Percentiles rank a stretch among this genome's conserved stretches.
Conservation (phyloP, 345 rosid genomes). For the Syzygium aromaticum region DNA sequence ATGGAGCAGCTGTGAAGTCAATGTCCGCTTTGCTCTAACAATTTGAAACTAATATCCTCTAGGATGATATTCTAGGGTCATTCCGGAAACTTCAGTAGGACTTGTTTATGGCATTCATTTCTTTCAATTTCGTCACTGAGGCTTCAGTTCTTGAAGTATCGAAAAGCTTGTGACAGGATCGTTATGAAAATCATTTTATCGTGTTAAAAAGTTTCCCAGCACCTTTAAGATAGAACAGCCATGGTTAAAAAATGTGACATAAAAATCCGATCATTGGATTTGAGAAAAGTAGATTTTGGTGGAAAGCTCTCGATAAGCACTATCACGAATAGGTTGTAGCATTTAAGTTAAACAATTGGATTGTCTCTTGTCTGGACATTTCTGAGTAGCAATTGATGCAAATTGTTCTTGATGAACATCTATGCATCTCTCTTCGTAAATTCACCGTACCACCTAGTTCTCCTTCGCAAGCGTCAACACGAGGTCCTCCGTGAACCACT, state of each 20-base stretch:
- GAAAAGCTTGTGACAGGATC: background rate
- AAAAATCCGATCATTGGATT: background rate
- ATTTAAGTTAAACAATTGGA: background rate
- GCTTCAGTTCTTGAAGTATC: background rate
- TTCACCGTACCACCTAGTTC: background rate
- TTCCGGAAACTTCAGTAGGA: background rate
- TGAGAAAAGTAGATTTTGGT: background rate
- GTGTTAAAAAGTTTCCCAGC: background rate
- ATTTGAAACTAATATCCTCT: background rate
- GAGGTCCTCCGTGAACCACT: background rate
- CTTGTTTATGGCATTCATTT: background rate
- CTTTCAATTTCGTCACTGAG: background rate
- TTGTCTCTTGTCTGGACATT: background rate
- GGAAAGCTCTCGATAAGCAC: background rate
- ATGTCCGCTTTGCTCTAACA: background rate
- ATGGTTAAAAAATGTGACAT: background rate
- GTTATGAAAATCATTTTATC: background rate
- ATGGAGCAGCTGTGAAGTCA: background rate
- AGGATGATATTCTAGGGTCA: background rate
- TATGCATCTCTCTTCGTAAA: background rate
- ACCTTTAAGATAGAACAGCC: background rate
- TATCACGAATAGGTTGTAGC: background rate
- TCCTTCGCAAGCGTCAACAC: background rate
- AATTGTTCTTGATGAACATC: background rate
- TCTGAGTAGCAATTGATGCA: background rate